phyloP scores from a whole-genome alignment of 129 eudicot species.

The Flaveria trinervia region DNA sequence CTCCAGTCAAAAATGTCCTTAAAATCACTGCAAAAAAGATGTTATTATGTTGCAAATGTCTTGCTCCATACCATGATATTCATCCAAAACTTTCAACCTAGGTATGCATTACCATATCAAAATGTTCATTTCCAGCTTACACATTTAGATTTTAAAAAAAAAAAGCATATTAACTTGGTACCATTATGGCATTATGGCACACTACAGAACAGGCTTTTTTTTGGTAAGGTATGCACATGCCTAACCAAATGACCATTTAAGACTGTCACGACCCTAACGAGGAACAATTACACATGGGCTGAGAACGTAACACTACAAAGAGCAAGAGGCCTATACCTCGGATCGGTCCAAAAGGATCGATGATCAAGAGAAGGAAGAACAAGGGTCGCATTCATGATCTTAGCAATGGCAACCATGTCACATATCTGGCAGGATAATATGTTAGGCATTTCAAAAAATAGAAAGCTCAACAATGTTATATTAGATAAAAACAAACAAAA shows the following conservation, averaged over 20 bases:
- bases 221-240: conserved; percentile 7
- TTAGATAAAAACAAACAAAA: neutral
- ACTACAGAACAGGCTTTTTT: neutral
- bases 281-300: conserved; percentile 5
- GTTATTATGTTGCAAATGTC: neutral
- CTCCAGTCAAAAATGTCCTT: conserved; percentile 90
- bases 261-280: neutral
- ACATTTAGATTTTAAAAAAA: neutral
- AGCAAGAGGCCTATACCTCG: conserved; percentile 48
- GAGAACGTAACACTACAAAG: neutral
- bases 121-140: neutral
- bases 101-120: neutral
- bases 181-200: neutral
- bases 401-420: conserved; percentile 92
- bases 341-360: conserved; percentile 92
- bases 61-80: no score
- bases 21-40: conserved; percentile 53
- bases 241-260: neutral
- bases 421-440: conserved; percentile 59
- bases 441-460: neutral
- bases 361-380: conserved; percentile 99
- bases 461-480: neutral
- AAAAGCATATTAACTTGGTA: neutral
- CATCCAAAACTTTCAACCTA: neutral
- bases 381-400: conserved; percentile 90